Conservation (phyloP, 2,329 filamentous ascomycete species). For the Chalaropsis ovoidea region DNA sequence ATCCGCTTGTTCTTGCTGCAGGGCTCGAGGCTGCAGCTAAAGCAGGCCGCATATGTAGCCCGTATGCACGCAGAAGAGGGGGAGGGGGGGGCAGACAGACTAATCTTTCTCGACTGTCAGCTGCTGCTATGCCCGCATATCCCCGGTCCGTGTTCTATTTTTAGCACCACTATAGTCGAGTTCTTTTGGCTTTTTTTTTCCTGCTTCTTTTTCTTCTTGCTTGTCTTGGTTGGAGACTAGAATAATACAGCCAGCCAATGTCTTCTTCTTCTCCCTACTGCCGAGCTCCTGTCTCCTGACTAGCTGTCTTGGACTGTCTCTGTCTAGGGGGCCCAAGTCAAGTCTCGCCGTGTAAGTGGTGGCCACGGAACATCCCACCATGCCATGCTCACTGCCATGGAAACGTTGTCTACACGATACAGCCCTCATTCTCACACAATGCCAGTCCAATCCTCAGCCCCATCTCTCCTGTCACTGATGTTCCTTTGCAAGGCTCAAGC, state of each 20-base stretch:
- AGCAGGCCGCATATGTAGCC: not conserved
- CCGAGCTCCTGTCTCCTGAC: too few species aligned
- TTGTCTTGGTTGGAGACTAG: too few species aligned
- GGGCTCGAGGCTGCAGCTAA: conserved; percentile 3
- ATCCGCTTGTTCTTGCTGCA: conserved; percentile 2
- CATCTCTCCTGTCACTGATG: conserved; percentile 5
- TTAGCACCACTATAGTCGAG: not conserved
- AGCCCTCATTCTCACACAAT: too few species aligned
- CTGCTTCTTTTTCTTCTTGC: not conserved
- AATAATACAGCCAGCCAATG: too few species aligned
- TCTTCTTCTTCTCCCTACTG: too few species aligned
- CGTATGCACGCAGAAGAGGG: not conserved
- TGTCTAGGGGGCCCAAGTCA: not conserved
- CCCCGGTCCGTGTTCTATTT: not conserved
- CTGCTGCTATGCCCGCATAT: not conserved
- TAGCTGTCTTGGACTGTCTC: not conserved
- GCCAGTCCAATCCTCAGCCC: not conserved
- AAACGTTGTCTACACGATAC: too few species aligned
- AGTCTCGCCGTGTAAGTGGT: too few species aligned
- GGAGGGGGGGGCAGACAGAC: too few species aligned
- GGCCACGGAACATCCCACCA: too few species aligned
- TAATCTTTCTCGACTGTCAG: not conserved
- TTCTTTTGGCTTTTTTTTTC: not conserved
- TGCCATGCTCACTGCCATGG: too few species aligned
- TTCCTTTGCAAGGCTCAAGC: conserved; percentile 1